Evolutionary conservation across 345 rosid species (phyloP).

Genomic region (Gossypium longicalyx): DNA sequence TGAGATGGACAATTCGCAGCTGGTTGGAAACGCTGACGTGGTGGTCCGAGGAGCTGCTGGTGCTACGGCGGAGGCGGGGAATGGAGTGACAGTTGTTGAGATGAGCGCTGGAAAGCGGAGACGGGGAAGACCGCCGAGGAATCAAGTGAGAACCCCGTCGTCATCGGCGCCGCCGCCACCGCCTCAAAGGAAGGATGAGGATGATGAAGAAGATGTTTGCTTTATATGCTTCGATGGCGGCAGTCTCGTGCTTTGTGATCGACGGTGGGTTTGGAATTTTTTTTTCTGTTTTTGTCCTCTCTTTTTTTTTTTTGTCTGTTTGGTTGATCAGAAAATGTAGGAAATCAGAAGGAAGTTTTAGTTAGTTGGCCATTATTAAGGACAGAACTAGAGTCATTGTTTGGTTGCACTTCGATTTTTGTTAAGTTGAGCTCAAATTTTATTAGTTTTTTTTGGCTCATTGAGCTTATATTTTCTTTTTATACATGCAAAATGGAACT

Average conservation of each 20-base stretch:
- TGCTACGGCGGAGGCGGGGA: conserved; percentile 20
- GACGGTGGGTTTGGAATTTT: conserved; percentile 49
- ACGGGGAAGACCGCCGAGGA: conserved; percentile 77
- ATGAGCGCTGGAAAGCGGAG: conserved; percentile 41
- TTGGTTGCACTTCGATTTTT: conserved; percentile 2
- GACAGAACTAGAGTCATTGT: neutral
- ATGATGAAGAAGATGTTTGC: conserved; percentile 97
- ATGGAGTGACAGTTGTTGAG: conserved; percentile 20
- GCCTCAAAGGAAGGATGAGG: conserved; percentile 34
- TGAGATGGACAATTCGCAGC: conserved; percentile 37
- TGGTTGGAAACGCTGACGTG: conserved; percentile 24
- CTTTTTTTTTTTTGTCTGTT: neutral
- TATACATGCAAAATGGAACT: neutral
- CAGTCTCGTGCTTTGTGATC: conserved; percentile 94
- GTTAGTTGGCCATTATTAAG: neutral
- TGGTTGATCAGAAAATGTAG: conserved; percentile 7
- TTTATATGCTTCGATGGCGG: conserved; percentile 99
- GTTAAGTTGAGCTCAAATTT: neutral
- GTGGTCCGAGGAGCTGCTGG: conserved; percentile 12
- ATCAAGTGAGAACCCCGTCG: conserved; percentile 21
- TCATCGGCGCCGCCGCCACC: conserved; percentile 6
- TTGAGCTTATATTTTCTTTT: neutral
- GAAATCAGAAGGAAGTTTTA: neutral
- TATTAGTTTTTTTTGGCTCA: neutral
- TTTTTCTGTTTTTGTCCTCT: neutral